phyloP scores from a whole-genome alignment of 805 yeast species.

The Wickerhamomyces bovis region DNA sequence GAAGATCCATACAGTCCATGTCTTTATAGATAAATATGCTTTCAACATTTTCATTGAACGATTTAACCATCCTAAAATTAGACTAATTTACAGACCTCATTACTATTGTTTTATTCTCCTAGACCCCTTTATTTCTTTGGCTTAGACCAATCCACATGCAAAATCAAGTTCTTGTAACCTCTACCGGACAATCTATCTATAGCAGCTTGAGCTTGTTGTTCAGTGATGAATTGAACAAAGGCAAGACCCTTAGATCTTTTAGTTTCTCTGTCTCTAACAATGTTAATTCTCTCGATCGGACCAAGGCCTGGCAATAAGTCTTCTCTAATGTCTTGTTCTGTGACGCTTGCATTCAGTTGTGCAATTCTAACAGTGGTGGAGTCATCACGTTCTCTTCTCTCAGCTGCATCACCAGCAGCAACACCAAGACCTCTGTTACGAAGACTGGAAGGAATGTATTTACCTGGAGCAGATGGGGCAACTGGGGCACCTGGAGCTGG shows the following conservation, averaged over 20 bases:
- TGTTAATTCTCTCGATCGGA: constrained; percentile 63
- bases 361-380: constrained; percentile 83
- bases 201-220: constrained; percentile 69
- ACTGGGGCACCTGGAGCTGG: constrained; percentile 35
- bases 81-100: background rate
- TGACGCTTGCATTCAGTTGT: constrained; percentile 80
- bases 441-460: constrained; percentile 60
- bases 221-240: constrained; percentile 73
- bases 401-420: constrained; percentile 30
- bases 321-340: constrained; percentile 71
- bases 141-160: constrained; percentile 58
- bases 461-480: constrained; percentile 37
- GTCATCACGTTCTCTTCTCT: constrained; percentile 68
- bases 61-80: background rate
- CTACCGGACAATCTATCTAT: constrained; percentile 74
- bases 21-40: background rate
- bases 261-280: constrained; percentile 88
- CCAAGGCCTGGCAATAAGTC: constrained; percentile 67
- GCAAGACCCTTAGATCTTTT: constrained; percentile 95
- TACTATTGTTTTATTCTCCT: background rate
- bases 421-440: constrained; percentile 35
- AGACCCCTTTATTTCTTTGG: constrained; percentile 9
- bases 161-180: constrained; percentile 87
- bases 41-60: background rate
- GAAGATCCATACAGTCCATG: no score